These are phyloP conservation scores for Wickerhamiella nectarea DNA, from an alignment of 805 yeast genomes.

Conservation along the genomic window DNA sequence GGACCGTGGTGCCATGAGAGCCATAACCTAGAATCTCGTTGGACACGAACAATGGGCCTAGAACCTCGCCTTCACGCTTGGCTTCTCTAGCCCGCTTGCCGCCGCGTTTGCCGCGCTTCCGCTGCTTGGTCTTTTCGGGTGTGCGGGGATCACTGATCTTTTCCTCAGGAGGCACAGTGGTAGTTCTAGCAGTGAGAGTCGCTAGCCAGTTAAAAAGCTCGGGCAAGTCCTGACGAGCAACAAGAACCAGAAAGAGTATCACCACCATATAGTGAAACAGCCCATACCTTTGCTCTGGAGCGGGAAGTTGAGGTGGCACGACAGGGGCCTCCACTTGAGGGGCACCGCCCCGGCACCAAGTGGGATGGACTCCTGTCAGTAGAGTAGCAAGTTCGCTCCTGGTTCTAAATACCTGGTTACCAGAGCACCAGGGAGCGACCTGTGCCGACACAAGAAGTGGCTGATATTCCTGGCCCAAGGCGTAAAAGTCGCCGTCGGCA, in stretches of 20 bases:
- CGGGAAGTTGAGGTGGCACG: conserved; percentile 10
- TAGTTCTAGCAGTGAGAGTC: neutral
- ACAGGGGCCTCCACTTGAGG: neutral
- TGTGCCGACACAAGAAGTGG: conserved; percentile 62
- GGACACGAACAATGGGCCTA: conserved; percentile 33
- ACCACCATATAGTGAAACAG: conserved; percentile 18
- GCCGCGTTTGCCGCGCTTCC: conserved; percentile 80
- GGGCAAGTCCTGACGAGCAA: conserved; percentile 13
- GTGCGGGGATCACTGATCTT: neutral
- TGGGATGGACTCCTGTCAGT: conserved; percentile 22
- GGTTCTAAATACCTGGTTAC: conserved; percentile 8
- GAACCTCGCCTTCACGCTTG: conserved; percentile 3
- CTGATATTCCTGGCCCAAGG: conserved; percentile 68
- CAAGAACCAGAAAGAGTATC: conserved; percentile 5
- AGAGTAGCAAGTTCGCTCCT: conserved; percentile 6
- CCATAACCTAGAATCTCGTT: conserved; percentile 84
- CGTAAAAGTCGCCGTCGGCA: conserved; percentile 55
- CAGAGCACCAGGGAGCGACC: conserved; percentile 16
- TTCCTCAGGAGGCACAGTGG: neutral
- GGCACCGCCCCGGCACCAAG: conserved; percentile 15
- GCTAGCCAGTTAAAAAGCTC: conserved; percentile 9
- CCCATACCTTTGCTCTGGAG: neutral
- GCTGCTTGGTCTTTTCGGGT: conserved; percentile 26
- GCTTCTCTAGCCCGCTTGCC: conserved; percentile 41
- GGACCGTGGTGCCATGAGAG: conserved; percentile 92